These are phyloP conservation scores for Kwoniella europaea DNA, from an alignment of 768 basidiomycete genomes.

Conservation along the genomic window DNA sequence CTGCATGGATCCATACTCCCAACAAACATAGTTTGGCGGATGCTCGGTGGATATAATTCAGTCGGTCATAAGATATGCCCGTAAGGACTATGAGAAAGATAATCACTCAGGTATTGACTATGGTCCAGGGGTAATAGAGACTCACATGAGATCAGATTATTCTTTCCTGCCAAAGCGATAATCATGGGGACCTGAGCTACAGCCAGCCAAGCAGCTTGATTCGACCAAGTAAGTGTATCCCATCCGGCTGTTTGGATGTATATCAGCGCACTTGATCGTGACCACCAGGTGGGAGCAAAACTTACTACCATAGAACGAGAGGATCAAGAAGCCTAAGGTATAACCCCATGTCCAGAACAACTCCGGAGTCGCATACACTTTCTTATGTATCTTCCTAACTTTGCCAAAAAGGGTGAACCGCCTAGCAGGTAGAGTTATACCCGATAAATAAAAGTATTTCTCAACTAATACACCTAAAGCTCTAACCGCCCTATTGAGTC, in stretches of 20 bases:
- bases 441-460: conserved; percentile 30
- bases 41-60: conserved; percentile 57
- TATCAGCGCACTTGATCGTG: background rate
- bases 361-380: conserved; percentile 30
- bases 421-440: conserved; percentile 22
- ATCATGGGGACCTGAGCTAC: conserved; percentile 65
- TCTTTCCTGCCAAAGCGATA: conserved; percentile 67
- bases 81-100: conserved; percentile 60
- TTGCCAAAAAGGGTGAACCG: conserved; percentile 17
- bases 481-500: conserved; percentile 10
- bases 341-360: conserved; percentile 34
- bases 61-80: conserved; percentile 66
- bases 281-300: conserved; percentile 1
- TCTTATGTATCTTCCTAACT: conserved; percentile 17
- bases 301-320: conserved; percentile 47
- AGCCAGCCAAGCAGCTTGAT: conserved; percentile 42
- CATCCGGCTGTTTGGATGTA: conserved; percentile 26
- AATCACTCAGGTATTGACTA: background rate
- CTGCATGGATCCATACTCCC: conserved; percentile 48
- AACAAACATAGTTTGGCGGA: conserved; percentile 49
- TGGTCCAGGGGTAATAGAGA: background rate
- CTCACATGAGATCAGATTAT: conserved; percentile 66
- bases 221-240: conserved; percentile 30
- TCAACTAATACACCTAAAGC: conserved; percentile 11
- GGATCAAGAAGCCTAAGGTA: conserved; percentile 26